Evolutionary conservation across 2,329 filamentous ascomycete species (phyloP).

Genomic region (Metarhizium humberi): DNA sequence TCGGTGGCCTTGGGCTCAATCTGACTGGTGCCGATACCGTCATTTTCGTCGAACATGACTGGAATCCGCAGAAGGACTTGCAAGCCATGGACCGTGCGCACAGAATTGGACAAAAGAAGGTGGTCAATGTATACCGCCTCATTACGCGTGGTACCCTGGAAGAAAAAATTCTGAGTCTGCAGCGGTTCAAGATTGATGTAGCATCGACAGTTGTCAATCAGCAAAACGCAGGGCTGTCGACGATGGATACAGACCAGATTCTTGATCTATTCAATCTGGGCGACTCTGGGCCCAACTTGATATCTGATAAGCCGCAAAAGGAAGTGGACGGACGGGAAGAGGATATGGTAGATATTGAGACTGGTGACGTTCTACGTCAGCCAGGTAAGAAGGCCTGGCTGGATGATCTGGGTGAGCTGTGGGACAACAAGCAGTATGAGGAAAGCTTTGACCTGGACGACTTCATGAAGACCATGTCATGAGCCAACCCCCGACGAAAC

Average conservation of each 20-base stretch:
- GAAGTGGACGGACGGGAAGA: conserved; percentile 57
- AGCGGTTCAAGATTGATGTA: conserved; percentile 99
- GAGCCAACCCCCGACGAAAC: conserved; percentile 5
- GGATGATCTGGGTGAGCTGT: conserved; percentile 89
- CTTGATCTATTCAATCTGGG: conserved; percentile 91
- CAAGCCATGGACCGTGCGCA: conserved; percentile 99
- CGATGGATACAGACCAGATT: conserved; percentile 98
- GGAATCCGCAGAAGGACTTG: conserved; percentile 98
- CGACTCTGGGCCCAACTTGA: conserved; percentile 60
- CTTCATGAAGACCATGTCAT: conserved; percentile 89
- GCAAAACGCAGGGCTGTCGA: conserved; percentile 86
- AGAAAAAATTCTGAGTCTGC: conserved; percentile 95
- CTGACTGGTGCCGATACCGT: conserved; percentile 95
- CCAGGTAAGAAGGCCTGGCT: conserved; percentile 95
- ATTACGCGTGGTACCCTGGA: conserved; percentile 93
- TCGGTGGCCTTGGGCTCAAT: conserved; percentile 90
- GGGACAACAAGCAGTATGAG: conserved; percentile 96
- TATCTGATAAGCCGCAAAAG: conserved; percentile 50
- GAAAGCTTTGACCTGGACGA: conserved; percentile 95
- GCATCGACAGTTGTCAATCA: conserved; percentile 98
- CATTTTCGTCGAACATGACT: conserved; percentile 99
- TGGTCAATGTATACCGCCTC: conserved; percentile 95
- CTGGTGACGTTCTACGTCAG: conserved; percentile 84
- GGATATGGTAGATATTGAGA: conserved; percentile 89
- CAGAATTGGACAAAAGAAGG: conserved; percentile 98